Evolutionary conservation across 768 basidiomycete genomes (phyloP).

Genomic region (Hysterangium stoloniferum): DNA sequence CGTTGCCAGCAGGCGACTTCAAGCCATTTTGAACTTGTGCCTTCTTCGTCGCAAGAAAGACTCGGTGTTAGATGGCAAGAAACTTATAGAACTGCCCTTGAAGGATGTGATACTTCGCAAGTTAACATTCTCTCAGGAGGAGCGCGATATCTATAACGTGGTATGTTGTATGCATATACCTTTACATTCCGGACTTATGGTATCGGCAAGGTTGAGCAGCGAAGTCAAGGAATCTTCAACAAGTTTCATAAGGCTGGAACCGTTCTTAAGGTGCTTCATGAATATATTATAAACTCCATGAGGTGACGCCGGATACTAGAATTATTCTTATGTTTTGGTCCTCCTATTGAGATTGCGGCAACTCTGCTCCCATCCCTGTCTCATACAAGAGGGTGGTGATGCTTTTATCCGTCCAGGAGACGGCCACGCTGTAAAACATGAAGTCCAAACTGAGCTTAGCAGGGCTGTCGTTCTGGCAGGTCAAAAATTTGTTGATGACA

Average conservation of each 20-base stretch:
- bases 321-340: slow-evolving; percentile 31
- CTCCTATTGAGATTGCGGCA: slow-evolving; percentile 53
- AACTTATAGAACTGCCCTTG: slow-evolving; percentile 54
- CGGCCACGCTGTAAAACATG: slow-evolving; percentile 24
- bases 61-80: slow-evolving; percentile 55
- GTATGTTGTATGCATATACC: slow-evolving; percentile 20
- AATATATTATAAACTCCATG: background rate
- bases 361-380: slow-evolving; percentile 57
- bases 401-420: slow-evolving; percentile 39
- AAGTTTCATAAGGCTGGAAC: slow-evolving; percentile 53
- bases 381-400: slow-evolving; percentile 50
- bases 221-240: slow-evolving; percentile 56
- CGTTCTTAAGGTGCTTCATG: slow-evolving; percentile 46
- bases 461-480: slow-evolving; percentile 31
- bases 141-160: slow-evolving; percentile 55
- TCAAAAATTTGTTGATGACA: slow-evolving; percentile 39
- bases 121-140: slow-evolving; percentile 53
- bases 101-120: slow-evolving; percentile 44
- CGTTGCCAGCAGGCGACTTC: slow-evolving; percentile 50
- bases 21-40: slow-evolving; percentile 46
- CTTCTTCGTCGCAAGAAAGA: slow-evolving; percentile 59
- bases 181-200: slow-evolving; percentile 7
- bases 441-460: slow-evolving; percentile 34
- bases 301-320: background rate
- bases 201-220: slow-evolving; percentile 38